These are phyloP conservation scores for Ceratobasidium sp. DNA, from an alignment of 1,284 basidiomycete species.

Conservation along the genomic window DNA sequence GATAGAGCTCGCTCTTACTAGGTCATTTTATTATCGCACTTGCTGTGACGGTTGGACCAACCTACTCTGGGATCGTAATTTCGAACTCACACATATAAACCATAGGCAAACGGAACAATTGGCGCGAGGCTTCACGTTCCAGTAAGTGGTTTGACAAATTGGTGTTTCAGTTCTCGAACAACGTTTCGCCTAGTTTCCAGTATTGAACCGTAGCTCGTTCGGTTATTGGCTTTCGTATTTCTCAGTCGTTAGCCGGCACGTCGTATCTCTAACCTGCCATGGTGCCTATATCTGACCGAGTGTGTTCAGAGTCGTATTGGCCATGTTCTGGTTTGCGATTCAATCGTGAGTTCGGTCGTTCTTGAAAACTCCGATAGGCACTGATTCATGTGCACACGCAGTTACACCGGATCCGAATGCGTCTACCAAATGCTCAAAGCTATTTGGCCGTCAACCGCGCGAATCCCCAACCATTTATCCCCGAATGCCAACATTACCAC, in stretches of 20 bases:
- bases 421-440: slow-evolving; percentile 69
- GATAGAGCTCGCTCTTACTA: background rate
- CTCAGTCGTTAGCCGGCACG: slow-evolving; percentile 69
- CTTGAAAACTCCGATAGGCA: background rate
- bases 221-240: slow-evolving; percentile 77
- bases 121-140: slow-evolving; percentile 72
- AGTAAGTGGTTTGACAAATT: background rate
- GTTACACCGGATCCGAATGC: slow-evolving; percentile 46
- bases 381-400: slow-evolving; percentile 28
- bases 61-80: background rate
- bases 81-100: slow-evolving; percentile 57
- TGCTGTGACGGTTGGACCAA: slow-evolving; percentile 40
- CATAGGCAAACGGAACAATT: slow-evolving; percentile 66
- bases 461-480: slow-evolving; percentile 68
- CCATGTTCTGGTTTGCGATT: slow-evolving; percentile 45
- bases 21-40: slow-evolving; percentile 44
- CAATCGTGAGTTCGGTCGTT: slow-evolving; percentile 28
- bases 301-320: slow-evolving; percentile 35
- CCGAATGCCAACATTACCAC: slow-evolving; percentile 68
- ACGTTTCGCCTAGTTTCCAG: slow-evolving; percentile 59
- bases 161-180: background rate
- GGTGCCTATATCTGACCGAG: background rate
- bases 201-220: slow-evolving; percentile 76
- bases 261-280: background rate
- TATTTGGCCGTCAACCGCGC: slow-evolving; percentile 74